Percentiles rank a stretch among this genome's conserved stretches.
phyloP scores from a whole-genome alignment of 306 rosid genomes.

The barrel medic (Medicago truncatula) region DNA sequence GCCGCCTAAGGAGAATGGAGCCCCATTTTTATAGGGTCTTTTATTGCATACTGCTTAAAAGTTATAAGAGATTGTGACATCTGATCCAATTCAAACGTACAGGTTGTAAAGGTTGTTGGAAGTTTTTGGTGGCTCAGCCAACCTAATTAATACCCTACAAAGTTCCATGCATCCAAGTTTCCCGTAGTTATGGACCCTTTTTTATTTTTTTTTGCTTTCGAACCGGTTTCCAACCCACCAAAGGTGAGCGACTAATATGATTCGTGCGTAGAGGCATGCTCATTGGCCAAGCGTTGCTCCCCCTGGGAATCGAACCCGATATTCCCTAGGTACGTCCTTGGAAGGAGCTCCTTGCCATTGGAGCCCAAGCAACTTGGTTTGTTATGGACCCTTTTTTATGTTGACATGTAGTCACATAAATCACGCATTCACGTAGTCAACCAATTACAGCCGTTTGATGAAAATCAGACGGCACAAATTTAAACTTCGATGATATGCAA shows the following conservation, averaged over 20 bases:
- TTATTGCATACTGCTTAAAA: neutral
- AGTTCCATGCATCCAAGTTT: neutral
- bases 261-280: too few species aligned
- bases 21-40: neutral
- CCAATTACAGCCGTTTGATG: neutral
- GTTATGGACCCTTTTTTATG: conserved; percentile 11
- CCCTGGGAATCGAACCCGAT: too few species aligned
- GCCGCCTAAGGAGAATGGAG: neutral
- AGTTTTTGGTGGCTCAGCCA: conserved; percentile 43
- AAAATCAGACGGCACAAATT: neutral
- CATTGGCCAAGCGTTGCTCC: too few species aligned
- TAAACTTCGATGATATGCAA: too few species aligned
- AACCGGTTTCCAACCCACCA: too few species aligned
- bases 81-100: conserved; percentile 3
- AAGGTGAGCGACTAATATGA: too few species aligned
- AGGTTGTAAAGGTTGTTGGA: conserved; percentile 37
- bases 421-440: neutral
- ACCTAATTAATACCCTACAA: conserved; percentile 39
- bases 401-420: neutral
- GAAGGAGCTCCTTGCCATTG: too few species aligned
- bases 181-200: conserved; percentile 11
- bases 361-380: too few species aligned
- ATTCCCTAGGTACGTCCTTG: too few species aligned
- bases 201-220: too few species aligned
- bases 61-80: neutral